A percentile compares a stretch with the other conserved stretches of the same genome.
phyloP scores from a whole-genome alignment of 345 rosid species.

The Eucalyptus erythrocorys region DNA sequence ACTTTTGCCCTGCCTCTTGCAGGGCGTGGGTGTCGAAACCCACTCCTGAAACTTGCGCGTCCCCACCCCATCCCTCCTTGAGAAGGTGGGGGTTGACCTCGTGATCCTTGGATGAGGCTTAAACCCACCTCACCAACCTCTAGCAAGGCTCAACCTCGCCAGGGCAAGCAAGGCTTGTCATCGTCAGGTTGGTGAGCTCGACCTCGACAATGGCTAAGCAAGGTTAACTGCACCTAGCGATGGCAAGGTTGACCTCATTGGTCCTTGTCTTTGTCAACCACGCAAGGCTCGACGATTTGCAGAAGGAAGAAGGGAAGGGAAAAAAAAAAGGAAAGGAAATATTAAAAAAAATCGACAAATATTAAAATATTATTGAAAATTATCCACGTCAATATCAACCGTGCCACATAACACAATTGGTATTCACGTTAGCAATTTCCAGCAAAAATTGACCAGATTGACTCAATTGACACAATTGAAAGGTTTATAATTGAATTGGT shows the following conservation, averaged over 20 bases:
- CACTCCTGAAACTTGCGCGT: too few species aligned
- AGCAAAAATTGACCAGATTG: rapidly evolving
- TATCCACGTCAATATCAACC: rapidly evolving
- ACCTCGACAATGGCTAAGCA: too few species aligned
- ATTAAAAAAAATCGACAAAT: too few species aligned
- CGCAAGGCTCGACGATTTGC: rapidly evolving
- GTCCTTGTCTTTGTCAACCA: not conserved
- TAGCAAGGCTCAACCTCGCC: not conserved
- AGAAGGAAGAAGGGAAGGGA: not conserved
- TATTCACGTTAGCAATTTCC: rapidly evolving
- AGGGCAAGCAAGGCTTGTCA: too few species aligned
- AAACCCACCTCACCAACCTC: not conserved
- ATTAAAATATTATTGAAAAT: too few species aligned
- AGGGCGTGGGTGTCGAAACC: too few species aligned
- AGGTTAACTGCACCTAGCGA: too few species aligned
- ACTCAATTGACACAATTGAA: not conserved
- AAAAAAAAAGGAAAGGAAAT: too few species aligned
- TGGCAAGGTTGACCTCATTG: not conserved
- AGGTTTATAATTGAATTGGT: rapidly evolving
- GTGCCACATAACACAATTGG: rapidly evolving
- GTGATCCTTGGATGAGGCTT: rapidly evolving
- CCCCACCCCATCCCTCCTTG: too few species aligned
- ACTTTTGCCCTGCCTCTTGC: too few species aligned
- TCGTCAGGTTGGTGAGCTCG: too few species aligned
- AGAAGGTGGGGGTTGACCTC: not conserved